Conservation (phyloP, 1,139 yeast genomes). For the Yamadazyma diospyri region DNA sequence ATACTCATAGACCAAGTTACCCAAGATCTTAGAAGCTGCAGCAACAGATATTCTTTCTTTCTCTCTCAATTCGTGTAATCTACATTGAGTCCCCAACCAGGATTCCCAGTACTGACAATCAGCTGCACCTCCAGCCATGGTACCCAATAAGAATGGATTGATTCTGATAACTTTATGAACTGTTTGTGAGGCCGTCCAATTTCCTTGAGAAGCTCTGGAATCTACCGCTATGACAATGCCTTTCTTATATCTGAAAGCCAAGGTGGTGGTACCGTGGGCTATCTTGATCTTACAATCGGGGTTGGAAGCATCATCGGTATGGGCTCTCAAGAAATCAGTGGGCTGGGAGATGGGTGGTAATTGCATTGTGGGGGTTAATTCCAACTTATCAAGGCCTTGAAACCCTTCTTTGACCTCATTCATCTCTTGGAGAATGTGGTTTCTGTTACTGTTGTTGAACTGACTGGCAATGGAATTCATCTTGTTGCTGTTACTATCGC, state of each 20-base stretch:
- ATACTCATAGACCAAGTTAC: constrained; percentile 87
- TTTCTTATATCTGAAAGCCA: constrained; percentile 93
- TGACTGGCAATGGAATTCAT: constrained; percentile 45
- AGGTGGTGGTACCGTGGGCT: constrained; percentile 97
- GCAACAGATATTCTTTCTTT: constrained; percentile 94
- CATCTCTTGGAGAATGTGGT: constrained; percentile 28
- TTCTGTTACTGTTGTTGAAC: constrained; percentile 31
- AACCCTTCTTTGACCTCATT: constrained; percentile 20
- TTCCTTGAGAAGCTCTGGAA: constrained; percentile 97
- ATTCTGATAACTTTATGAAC: constrained; percentile 96
- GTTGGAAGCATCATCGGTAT: constrained; percentile 88
- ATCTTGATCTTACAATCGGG: constrained; percentile 94
- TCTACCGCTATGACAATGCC: constrained; percentile 97
- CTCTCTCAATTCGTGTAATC: constrained; percentile 90
- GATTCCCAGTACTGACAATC: constrained; percentile 99
- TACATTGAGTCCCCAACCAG: constrained; percentile 96
- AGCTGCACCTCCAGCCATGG: constrained; percentile 99
- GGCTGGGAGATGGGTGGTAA: constrained; percentile 89
- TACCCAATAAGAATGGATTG: constrained; percentile 91
- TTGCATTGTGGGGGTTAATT: constrained; percentile 61
- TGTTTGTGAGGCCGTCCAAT: constrained; percentile 97
- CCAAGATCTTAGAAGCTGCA: constrained; percentile 91
- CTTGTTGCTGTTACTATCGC: constrained; percentile 6
- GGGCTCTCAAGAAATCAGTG: constrained; percentile 94
- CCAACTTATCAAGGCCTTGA: constrained; percentile 25